Evolutionary conservation across 2,329 filamentous ascomycete genomes (phyloP), one percentile per base, ranked within the genome.

Genomic region (Pseudocercospora cruenta): DNA sequence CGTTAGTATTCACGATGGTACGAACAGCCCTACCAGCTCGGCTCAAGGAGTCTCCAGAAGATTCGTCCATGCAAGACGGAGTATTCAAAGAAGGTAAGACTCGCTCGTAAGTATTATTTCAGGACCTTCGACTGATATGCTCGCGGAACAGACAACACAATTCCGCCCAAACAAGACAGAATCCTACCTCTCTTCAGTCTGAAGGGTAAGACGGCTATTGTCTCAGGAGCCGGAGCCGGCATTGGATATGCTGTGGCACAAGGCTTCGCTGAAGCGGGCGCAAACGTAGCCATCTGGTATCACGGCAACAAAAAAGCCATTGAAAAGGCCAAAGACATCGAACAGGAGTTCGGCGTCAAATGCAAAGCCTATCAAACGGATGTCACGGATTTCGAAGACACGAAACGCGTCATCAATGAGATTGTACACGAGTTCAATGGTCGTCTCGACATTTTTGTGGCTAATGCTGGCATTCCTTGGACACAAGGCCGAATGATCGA

Each of bases 401-500:
- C 87, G 65, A 78, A 86, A 75, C 78, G 82, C 75, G 79, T 88
- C 62, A 86, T 90, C 72, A 78, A 82, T 69, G 80, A 86, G 47
- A 86, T 89, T 57, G 81, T 89, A 75, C 81, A 83, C 70, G 91
- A 94, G 74, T 93, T 93, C 72, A 76, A 81, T 66, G 87, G 87
- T 77, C 84, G 88, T 78, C 84, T 90, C 71, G 90, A 94, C 73
- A 83, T 93, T 70, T 93, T 94, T 73, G 87, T 94, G 53, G 91
- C 91, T 71, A 94, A 95, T 76, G 89, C 89, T 14, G 91, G 91
- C 60, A 88, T 93, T 61, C 85, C 88, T 0, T 94, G 90, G 90
- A 88, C 85, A 1, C 64, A 91, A 66, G 89, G 90, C 0, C 77
- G 88, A 8, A 87, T 90, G 75, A 82, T 92, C 39, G 88, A 91